Percentiles rank a stretch among this genome's conserved stretches.
Evolutionary conservation across 1,284 basidiomycete genomes (phyloP).

Genomic region (Sporisorium iseilematis-ciliati): DNA sequence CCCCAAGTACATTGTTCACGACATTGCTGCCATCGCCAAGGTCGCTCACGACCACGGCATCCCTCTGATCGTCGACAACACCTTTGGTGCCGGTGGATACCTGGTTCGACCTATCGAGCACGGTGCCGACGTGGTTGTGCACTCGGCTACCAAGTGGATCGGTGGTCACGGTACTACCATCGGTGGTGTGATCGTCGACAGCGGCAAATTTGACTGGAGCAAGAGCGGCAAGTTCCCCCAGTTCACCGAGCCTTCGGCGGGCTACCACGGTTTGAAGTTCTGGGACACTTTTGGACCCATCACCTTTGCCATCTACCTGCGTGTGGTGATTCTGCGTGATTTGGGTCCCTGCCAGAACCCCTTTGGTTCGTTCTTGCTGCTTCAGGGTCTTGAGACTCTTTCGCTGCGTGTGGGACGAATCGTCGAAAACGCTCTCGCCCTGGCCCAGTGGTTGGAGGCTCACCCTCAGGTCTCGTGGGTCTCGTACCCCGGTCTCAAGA

Average conservation of each 20-base stretch:
- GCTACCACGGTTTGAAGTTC: constrained; percentile 79
- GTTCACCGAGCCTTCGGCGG: constrained; percentile 84
- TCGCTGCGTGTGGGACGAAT: constrained; percentile 83
- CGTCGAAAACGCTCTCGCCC: constrained; percentile 79
- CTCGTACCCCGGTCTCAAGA: constrained; percentile 80
- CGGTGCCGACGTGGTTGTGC: constrained; percentile 87
- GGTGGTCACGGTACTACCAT: constrained; percentile 90
- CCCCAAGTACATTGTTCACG: constrained; percentile 80
- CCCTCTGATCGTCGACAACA: constrained; percentile 89
- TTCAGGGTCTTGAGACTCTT: constrained; percentile 88
- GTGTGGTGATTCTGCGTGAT: constrained; percentile 82
- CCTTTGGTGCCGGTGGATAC: constrained; percentile 86
- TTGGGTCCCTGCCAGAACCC: constrained; percentile 82
- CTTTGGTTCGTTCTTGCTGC: constrained; percentile 83
- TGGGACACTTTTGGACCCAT: constrained; percentile 78
- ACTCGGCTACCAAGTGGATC: constrained; percentile 92
- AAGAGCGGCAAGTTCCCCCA: constrained; percentile 81
- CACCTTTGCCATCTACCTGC: constrained; percentile 81
- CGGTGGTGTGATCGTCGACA: constrained; percentile 83
- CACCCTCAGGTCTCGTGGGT: constrained; percentile 84
- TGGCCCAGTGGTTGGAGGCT: constrained; percentile 80
- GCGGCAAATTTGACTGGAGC: constrained; percentile 86
- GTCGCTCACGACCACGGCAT: constrained; percentile 81
- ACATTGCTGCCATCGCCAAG: constrained; percentile 81
- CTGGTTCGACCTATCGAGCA: constrained; percentile 80